Conservation (phyloP, 2,329 filamentous ascomycete species). For the Colletotrichum australisinense region DNA sequence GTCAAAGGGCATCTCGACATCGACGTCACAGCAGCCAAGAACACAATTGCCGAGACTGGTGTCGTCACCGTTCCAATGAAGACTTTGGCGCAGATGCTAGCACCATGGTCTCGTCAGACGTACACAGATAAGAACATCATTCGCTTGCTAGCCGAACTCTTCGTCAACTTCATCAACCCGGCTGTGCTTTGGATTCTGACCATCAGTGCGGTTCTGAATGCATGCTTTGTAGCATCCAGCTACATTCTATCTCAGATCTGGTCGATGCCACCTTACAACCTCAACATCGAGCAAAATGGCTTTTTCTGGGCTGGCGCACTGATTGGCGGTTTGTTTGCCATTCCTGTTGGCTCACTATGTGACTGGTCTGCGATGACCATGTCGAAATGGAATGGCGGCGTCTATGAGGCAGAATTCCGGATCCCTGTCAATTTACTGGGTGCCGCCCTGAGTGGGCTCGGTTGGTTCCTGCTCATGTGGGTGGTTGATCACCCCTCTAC, state of each 20-base stretch:
- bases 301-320: not conserved
- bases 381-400: not conserved
- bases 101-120: not conserved
- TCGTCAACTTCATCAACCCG: not conserved
- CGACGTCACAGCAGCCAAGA: not conserved
- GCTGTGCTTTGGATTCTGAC: not conserved
- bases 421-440: not conserved
- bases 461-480: not conserved
- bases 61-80: not conserved
- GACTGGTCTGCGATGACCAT: not conserved
- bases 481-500: not conserved
- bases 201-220: not conserved
- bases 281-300: not conserved
- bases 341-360: not conserved
- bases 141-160: not conserved
- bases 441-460: not conserved
- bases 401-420: not conserved
- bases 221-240: not conserved
- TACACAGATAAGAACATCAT: not conserved
- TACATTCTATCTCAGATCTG: not conserved
- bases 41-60: not conserved
- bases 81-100: not conserved
- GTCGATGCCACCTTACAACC: not conserved
- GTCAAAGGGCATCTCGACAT: no score
- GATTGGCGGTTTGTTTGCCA: not conserved